Evolutionary conservation across 192 early-diverging fungal genomes (phyloP).

Genomic region (Coemansia sp.): DNA sequence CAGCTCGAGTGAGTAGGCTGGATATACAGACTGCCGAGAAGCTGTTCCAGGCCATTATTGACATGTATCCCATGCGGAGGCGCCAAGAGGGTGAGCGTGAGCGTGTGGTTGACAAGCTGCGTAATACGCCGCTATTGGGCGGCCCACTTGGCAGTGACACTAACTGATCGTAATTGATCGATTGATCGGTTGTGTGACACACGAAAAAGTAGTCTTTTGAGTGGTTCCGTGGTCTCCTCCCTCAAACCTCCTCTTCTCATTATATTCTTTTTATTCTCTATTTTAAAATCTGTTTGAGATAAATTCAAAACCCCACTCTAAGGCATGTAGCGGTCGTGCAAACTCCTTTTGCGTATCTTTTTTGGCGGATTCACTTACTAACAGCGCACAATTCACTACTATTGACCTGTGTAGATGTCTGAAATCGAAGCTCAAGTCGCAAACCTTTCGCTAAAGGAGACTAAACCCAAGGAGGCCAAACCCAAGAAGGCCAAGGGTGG

Average conservation of each 20-base stretch:
- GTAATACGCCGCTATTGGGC: neutral
- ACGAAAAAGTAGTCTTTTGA: neutral
- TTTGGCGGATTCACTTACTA: neutral
- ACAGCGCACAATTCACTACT: neutral
- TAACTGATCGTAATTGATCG: neutral
- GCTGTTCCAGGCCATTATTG: too few relatives aligned
- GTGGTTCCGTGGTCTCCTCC: neutral
- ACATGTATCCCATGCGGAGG: too few relatives aligned
- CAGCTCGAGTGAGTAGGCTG: too few relatives aligned
- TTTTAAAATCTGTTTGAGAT: neutral
- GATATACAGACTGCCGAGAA: too few relatives aligned
- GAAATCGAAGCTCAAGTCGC: slow-evolving; percentile 41
- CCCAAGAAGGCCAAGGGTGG: slow-evolving; percentile 16
- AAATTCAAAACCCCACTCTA: neutral
- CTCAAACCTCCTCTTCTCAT: too few relatives aligned
- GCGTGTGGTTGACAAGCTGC: too few relatives aligned
- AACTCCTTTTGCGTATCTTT: neutral
- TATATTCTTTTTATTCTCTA: neutral
- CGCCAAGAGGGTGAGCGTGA: too few relatives aligned
- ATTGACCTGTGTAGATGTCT: slow-evolving; percentile 40
- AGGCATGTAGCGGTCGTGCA: neutral
- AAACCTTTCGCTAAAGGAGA: slow-evolving; percentile 32
- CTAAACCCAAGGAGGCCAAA: slow-evolving; percentile 30
- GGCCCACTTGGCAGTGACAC: neutral
- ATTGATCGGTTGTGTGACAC: neutral